Percentiles rank a stretch among this genome's conserved stretches.
These are phyloP conservation scores for Chamaenerion angustifolium DNA, from an alignment of 345 rosid species.

Conservation along the genomic window DNA sequence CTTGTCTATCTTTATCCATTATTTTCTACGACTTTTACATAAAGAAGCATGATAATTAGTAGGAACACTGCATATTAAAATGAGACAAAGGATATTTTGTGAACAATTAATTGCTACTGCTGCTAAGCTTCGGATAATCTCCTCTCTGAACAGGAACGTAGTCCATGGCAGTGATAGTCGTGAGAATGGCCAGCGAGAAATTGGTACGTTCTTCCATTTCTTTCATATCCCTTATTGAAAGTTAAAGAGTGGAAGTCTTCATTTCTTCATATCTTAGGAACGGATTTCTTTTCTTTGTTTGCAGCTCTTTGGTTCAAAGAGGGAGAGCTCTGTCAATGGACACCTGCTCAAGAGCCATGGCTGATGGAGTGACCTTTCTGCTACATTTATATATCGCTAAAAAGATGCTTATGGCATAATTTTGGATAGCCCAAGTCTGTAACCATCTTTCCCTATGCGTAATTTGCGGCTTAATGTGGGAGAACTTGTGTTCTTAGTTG, in stretches of 20 bases:
- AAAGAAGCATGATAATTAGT: neutral
- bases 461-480: too few relatives aligned
- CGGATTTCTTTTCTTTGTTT: slow-evolving; percentile 6
- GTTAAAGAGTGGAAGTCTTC: neutral
- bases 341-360: slow-evolving; percentile 70
- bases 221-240: neutral
- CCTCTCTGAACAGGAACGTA: slow-evolving; percentile 54
- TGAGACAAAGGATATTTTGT: too few relatives aligned
- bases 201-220: slow-evolving; percentile 32
- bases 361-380: slow-evolving; percentile 36
- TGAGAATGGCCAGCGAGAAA: slow-evolving; percentile 86
- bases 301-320: slow-evolving; percentile 87
- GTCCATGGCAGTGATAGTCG: slow-evolving; percentile 97
- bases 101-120: too few relatives aligned
- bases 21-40: neutral
- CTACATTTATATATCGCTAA: neutral
- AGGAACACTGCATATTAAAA: too few relatives aligned
- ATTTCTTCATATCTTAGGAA: neutral
- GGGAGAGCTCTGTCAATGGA: slow-evolving; percentile 73
- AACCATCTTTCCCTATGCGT: too few relatives aligned
- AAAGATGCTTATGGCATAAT: slow-evolving; percentile 1
- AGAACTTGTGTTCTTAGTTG: too few relatives aligned
- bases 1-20: neutral
- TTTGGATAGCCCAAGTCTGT: neutral
- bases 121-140: neutral